Evolutionary conservation across 169 alveolate genomes (phyloP).

Genomic region (Eimeria brunetti): DNA sequence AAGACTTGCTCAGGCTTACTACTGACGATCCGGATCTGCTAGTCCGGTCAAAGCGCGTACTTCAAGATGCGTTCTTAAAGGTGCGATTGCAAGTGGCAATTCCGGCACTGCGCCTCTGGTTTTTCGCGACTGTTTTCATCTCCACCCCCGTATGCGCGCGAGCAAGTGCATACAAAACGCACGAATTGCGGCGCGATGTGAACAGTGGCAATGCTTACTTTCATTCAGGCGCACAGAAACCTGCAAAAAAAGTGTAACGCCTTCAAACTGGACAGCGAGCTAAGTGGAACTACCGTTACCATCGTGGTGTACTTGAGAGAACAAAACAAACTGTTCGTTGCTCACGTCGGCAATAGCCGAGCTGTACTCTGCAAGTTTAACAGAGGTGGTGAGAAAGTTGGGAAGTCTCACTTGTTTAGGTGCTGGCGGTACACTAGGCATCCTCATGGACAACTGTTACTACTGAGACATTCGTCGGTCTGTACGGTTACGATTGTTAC

Average conservation of each 20-base stretch:
- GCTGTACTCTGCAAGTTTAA: conserved; percentile 81
- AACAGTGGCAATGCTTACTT: background rate
- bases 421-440: background rate
- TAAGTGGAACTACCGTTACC: conserved; percentile 83
- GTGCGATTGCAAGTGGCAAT: background rate
- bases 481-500: too few relatives aligned
- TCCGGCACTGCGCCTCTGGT: background rate
- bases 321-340: conserved; percentile 73
- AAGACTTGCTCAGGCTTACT: conserved; percentile 83
- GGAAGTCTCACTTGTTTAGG: background rate
- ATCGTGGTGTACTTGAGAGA: conserved; percentile 76
- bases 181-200: background rate
- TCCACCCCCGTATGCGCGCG: background rate
- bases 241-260: conserved; percentile 17
- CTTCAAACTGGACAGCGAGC: conserved; percentile 59
- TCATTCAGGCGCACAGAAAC: conserved; percentile 8
- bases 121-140: background rate
- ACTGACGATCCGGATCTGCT: conserved; percentile 18
- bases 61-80: conserved; percentile 28
- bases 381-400: conserved; percentile 9
- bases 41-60: background rate
- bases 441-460: background rate
- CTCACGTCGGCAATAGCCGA: conserved; percentile 86
- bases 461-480: background rate
- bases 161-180: background rate